Evolutionary conservation across 2,329 filamentous ascomycete species (phyloP).

Genomic region (Chaetothyriales sp.): DNA sequence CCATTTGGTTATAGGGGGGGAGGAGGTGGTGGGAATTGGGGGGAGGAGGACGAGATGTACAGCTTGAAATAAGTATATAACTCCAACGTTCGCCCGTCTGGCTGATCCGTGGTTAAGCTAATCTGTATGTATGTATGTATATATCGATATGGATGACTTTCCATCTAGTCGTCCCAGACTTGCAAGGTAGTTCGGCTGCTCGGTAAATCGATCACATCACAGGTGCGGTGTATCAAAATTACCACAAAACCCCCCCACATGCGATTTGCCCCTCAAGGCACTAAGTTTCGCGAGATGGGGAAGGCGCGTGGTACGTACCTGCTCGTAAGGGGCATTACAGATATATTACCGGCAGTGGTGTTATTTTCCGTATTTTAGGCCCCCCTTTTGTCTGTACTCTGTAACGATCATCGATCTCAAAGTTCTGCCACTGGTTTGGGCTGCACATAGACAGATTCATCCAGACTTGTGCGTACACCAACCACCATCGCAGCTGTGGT

Average conservation of each 20-base stretch:
- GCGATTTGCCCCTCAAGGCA: too few species aligned
- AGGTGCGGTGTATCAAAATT: too few species aligned
- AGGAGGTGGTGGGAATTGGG: too few species aligned
- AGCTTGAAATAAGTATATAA: neutral
- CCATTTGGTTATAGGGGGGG: conserved; percentile 9
- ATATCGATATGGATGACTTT: neutral
- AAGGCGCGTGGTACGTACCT: too few species aligned
- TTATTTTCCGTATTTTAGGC: too few species aligned
- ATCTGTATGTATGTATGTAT: neutral
- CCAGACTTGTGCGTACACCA: neutral
- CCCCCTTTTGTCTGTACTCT: too few species aligned
- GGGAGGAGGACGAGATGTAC: neutral
- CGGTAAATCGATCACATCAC: neutral
- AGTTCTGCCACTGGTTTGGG: neutral
- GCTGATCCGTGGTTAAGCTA: neutral
- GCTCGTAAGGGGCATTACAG: too few species aligned
- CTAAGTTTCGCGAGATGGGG: too few species aligned
- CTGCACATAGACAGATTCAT: too few species aligned
- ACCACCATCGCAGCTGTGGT: neutral
- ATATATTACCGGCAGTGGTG: too few species aligned
- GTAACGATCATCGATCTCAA: neutral
- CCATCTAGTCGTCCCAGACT: neutral
- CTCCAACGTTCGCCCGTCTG: neutral
- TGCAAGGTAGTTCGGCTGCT: neutral
- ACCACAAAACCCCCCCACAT: too few species aligned